Evolutionary conservation across 2,329 filamentous ascomycete genomes (phyloP), one percentile per base, ranked within the genome.

Genomic region (Colletotrichum sp.): DNA sequence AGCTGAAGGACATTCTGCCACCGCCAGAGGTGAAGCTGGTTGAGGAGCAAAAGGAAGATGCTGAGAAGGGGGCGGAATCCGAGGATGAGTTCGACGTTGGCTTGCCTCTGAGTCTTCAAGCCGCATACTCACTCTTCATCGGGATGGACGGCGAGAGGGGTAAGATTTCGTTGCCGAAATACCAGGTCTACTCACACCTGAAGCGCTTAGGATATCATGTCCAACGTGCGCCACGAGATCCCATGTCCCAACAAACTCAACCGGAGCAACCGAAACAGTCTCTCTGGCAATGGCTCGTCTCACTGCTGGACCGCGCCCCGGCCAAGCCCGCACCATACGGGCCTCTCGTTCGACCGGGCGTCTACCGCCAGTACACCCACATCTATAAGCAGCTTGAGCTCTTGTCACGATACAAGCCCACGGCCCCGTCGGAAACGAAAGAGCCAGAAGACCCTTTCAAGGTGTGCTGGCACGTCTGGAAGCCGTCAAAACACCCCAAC

Each of bases 21-120:
- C 79, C 81, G 21, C 79, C 78, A 10, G 60, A 59, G 28, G 69
- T 62, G 28, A 72, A 83, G 8, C 82, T 82, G 8, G 79, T 81
- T 6, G 62, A 63, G 2, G 78, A 73, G 2, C 79, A 79, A 9
- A 79, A 79, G 13, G 79, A 79, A 3, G 75, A 75, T 26, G 82
- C 80, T 6, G 80, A 77, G 18, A 79, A 80, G 30, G 80, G 82
- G 13, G 80, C 82, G 3, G 81, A 36, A n/a, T 21, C 18, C 12
- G 59, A 85, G 34, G 87, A 88, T 57, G 91, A 92, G 44, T 89
- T 90, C 74, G 90, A 92, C 8, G 86, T 89, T 6, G 94, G 94
- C 1, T 84, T 97, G n/a, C 96, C 96, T 0, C 93, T 99, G 88
- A 98, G 95, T 84, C 86, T 99, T 52, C 95, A 99, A 84, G 96